Evolutionary conservation across 768 basidiomycete genomes (phyloP).

Genomic region (Boletus sensibilis): DNA sequence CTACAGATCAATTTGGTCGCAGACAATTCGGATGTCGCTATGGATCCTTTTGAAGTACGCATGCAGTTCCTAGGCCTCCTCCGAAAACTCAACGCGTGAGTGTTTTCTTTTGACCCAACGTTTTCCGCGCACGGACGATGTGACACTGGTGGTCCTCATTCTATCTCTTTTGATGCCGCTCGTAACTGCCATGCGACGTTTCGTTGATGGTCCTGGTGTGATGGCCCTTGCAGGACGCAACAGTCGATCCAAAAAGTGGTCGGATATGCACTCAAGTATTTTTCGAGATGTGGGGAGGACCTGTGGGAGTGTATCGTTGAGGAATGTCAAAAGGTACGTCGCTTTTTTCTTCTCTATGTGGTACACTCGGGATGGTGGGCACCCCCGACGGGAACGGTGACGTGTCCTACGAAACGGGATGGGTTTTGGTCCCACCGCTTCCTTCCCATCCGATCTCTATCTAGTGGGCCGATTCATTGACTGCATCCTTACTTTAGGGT

Average conservation of each 20-base stretch:
- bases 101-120: not conserved
- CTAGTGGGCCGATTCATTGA: not conserved
- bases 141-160: not conserved
- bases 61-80: conserved; percentile 70
- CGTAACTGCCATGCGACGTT: not conserved
- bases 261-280: conserved; percentile 80
- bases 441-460: not conserved
- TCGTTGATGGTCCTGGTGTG: not conserved
- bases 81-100: conserved; percentile 62
- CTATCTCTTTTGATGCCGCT: not conserved
- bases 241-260: conserved; percentile 89
- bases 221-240: conserved; percentile 56
- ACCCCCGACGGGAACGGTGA: not conserved
- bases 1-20: not conserved
- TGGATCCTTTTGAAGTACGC: conserved; percentile 68
- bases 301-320: conserved; percentile 92
- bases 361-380: not conserved
- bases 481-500: conserved; percentile 45
- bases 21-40: not conserved
- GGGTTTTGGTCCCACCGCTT: not conserved
- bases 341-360: not conserved
- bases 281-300: conserved; percentile 83
- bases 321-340: conserved; percentile 78
- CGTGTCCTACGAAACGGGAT: not conserved
- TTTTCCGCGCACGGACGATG: not conserved